Percentiles rank a stretch among this genome's conserved stretches.
Conservation (phyloP, 2,329 filamentous ascomycete species). For the Hymenoscyphus infarciens region DNA sequence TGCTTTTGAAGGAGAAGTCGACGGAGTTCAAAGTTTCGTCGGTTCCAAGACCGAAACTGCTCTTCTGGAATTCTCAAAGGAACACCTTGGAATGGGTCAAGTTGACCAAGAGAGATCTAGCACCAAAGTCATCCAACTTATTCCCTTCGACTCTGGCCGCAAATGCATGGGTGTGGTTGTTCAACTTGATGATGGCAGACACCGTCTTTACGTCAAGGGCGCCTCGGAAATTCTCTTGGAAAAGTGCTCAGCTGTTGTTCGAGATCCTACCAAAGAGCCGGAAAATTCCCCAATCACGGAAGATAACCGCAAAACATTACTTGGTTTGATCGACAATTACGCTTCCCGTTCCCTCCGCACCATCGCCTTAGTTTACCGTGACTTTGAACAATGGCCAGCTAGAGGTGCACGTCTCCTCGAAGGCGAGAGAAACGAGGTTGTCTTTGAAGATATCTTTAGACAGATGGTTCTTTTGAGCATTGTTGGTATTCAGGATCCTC, state of each 20-base stretch:
- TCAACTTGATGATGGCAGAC: slow-evolving; percentile 44
- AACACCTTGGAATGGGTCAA: slow-evolving; percentile 61
- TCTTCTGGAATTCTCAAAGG: slow-evolving; percentile 64
- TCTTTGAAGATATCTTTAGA: slow-evolving; percentile 65
- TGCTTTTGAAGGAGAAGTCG: slow-evolving; percentile 62
- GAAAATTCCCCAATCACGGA: slow-evolving; percentile 49
- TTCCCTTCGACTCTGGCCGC: slow-evolving; percentile 41
- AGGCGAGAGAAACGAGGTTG: slow-evolving; percentile 57
- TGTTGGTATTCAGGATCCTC: slow-evolving; percentile 72
- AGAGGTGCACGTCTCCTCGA: slow-evolving; percentile 50
- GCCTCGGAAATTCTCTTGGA: slow-evolving; percentile 49
- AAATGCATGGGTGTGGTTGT: slow-evolving; percentile 69
- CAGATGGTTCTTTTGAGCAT: slow-evolving; percentile 71
- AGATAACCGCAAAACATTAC: slow-evolving; percentile 53
- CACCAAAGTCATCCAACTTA: slow-evolving; percentile 52
- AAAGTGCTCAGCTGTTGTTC: slow-evolving; percentile 48
- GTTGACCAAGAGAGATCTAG: slow-evolving; percentile 61
- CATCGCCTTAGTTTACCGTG: slow-evolving; percentile 70
- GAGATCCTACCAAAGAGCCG: slow-evolving; percentile 55
- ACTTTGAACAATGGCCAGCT: slow-evolving; percentile 68
- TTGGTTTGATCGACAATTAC: slow-evolving; percentile 56
- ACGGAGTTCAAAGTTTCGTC: slow-evolving; percentile 58
- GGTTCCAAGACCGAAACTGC: slow-evolving; percentile 78
- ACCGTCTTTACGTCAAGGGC: slow-evolving; percentile 49
- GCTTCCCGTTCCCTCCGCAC: slow-evolving; percentile 68